Evolutionary conservation across 176 grass and related monocot genomes (phyloP).

Genomic region (Panicum miliaceum): DNA sequence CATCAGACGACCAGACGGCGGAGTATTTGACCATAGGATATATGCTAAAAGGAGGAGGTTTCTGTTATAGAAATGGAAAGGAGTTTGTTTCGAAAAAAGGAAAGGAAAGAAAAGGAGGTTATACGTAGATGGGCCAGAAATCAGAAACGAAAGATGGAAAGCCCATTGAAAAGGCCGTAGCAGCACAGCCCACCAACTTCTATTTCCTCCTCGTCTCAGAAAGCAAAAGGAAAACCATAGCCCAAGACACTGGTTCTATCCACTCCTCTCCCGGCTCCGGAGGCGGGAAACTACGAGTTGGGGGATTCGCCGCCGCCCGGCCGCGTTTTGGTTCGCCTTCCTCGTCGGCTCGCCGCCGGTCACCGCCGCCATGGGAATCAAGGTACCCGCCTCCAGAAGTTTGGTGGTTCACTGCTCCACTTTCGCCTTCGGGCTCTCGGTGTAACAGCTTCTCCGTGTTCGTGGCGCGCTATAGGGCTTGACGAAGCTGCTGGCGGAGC

Average conservation of each 20-base stretch:
- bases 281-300: slow-evolving; percentile 11
- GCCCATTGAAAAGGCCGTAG: background rate
- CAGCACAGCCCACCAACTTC: background rate
- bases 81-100: too few relatives aligned
- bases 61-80: too few relatives aligned
- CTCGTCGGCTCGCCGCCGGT: background rate
- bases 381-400: slow-evolving; percentile 36
- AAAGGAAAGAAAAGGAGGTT: too few relatives aligned
- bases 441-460: background rate
- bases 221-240: background rate
- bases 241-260: background rate
- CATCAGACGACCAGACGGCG: background rate
- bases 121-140: too few relatives aligned
- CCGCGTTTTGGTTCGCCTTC: background rate
- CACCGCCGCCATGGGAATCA: slow-evolving; percentile 71
- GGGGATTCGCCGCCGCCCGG: background rate
- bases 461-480: slow-evolving; percentile 65
- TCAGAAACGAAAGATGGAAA: too few relatives aligned
- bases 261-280: background rate
- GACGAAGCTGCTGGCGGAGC: slow-evolving; percentile 81
- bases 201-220: background rate
- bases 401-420: background rate
- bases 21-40: too few relatives aligned
- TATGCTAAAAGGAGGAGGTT: too few relatives aligned
- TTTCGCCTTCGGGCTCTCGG: background rate